Evolutionary conservation across 176 grass and related monocot genomes (phyloP).

Genomic region (Olyra latifolia): DNA sequence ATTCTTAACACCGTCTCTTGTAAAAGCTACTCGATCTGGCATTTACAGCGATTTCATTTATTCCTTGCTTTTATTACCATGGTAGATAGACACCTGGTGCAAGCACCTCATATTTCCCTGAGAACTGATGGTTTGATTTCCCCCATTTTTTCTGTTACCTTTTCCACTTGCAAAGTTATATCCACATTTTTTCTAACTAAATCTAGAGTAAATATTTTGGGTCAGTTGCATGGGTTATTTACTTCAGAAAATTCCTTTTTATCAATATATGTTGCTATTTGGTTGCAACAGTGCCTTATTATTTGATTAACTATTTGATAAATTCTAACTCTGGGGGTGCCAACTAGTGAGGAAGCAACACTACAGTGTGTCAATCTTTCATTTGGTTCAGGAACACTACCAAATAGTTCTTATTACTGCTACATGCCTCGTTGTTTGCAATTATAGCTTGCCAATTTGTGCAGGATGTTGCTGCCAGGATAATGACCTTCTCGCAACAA

Average conservation of each 20-base stretch:
- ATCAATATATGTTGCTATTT: neutral
- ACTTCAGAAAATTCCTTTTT: neutral
- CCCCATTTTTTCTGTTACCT: neutral
- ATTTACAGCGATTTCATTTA: neutral
- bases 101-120: neutral
- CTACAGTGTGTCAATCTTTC: neutral
- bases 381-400: neutral
- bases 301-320: constrained; percentile 14
- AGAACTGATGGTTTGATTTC: neutral
- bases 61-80: neutral
- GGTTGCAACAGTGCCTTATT: neutral
- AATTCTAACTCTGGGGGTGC: neutral
- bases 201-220: neutral
- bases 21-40: neutral
- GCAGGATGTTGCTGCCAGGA: constrained; percentile 86
- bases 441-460: constrained; percentile 26
- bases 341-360: neutral
- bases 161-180: neutral
- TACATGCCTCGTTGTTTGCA: neutral
- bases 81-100: neutral
- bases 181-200: neutral
- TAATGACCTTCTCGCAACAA: constrained; percentile 94
- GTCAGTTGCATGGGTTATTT: neutral
- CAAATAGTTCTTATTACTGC: neutral
- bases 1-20: neutral